A percentile compares a stretch with the other conserved stretches of the same genome.
Conservation (phyloP, 2,329 filamentous ascomycete species). For the Ilyonectria robusta region DNA sequence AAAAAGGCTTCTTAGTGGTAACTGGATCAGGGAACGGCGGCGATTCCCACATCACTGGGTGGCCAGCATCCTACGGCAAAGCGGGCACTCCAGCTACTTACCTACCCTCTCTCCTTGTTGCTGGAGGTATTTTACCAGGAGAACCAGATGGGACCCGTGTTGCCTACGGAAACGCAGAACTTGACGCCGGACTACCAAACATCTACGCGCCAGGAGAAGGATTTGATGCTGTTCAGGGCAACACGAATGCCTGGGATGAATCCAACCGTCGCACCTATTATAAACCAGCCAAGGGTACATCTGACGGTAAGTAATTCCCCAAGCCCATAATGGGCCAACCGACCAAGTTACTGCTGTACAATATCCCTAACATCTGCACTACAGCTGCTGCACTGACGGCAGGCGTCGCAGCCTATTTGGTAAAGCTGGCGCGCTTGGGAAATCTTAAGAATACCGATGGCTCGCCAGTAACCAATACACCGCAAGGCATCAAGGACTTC, state of each 20-base stretch:
- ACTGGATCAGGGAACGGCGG: background rate
- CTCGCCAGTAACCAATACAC: background rate
- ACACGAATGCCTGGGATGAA: too few species aligned
- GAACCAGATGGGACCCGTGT: background rate
- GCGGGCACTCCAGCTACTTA: background rate
- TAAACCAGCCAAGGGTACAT: background rate
- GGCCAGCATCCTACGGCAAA: constrained; percentile 2
- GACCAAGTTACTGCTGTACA: too few species aligned
- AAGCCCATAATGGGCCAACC: background rate
- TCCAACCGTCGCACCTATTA: background rate
- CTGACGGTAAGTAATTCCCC: background rate
- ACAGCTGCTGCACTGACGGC: background rate
- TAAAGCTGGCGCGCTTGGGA: background rate
- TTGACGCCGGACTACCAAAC: constrained; percentile 1
- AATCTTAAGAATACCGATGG: background rate
- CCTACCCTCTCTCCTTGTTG: background rate
- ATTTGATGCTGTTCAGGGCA: background rate
- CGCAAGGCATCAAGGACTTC: background rate
- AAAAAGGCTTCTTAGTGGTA: background rate
- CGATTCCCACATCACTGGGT: background rate
- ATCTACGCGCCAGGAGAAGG: constrained; percentile 1
- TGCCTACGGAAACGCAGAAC: background rate
- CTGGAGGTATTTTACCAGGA: background rate
- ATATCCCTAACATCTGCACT: too few species aligned
- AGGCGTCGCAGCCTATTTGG: constrained; percentile 6